Conservation (phyloP, 2,329 filamentous ascomycete species). For the Corniculantispora saksenae region DNA sequence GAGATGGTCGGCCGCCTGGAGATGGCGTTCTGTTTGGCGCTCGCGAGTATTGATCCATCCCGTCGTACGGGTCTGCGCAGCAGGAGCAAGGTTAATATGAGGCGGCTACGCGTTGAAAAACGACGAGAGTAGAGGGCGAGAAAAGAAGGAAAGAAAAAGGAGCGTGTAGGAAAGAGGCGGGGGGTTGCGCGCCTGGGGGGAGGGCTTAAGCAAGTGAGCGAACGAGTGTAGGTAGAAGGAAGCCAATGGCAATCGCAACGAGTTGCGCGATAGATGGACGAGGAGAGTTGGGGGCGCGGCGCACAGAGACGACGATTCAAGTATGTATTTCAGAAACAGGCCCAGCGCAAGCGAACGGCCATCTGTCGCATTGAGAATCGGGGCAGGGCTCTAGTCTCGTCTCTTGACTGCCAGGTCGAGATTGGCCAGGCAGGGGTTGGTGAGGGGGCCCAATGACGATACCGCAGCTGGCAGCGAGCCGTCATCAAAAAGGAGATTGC, state of each 20-base stretch:
- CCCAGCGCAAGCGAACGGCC: neutral
- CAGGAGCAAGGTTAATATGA: neutral
- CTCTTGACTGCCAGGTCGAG: too few relatives aligned
- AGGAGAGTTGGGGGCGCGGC: neutral
- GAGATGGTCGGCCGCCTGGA: constrained; percentile 31
- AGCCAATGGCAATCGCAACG: neutral
- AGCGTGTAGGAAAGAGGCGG: neutral
- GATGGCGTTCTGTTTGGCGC: constrained; percentile 66
- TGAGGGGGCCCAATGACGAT: neutral
- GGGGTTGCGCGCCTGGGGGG: neutral
- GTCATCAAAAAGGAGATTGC: constrained; percentile 3
- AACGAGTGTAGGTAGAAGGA: neutral
- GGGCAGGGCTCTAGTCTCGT: neutral
- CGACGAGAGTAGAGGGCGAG: neutral
- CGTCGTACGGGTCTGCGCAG: constrained; percentile 5
- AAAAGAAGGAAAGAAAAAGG: neutral
- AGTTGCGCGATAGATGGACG: neutral
- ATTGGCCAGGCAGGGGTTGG: constrained; percentile 11
- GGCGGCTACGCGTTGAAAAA: neutral
- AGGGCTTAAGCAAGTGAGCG: neutral
- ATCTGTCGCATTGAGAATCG: neutral
- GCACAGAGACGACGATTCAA: neutral
- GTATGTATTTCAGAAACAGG: neutral
- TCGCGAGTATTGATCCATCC: constrained; percentile 32
- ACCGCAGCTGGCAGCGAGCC: neutral